phyloP scores from a whole-genome alignment of 83 land plant species.

The Thuja plicata region DNA sequence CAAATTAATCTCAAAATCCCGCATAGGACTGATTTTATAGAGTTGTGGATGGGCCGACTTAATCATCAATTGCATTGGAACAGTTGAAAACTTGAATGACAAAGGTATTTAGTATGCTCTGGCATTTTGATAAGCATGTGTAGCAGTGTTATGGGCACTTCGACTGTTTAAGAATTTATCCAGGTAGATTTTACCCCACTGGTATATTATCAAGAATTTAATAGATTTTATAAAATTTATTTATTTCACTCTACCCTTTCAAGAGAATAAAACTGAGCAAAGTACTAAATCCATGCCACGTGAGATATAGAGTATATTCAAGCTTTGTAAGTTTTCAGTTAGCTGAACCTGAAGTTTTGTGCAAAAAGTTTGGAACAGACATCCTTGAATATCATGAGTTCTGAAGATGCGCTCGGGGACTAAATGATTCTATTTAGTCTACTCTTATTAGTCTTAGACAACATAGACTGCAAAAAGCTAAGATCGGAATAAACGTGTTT shows the following conservation, averaged over 20 bases:
- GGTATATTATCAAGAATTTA: background rate
- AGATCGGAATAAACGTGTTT: background rate
- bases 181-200: background rate
- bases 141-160: background rate
- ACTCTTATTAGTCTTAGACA: background rate
- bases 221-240: background rate
- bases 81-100: background rate
- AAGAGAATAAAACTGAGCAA: background rate
- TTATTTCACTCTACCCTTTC: background rate
- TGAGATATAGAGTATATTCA: background rate
- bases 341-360: background rate
- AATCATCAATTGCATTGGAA: background rate
- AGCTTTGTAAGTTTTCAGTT: background rate
- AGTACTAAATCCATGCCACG: background rate
- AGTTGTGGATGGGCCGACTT: background rate
- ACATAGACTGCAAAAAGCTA: background rate
- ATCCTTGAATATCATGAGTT: background rate
- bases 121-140: background rate
- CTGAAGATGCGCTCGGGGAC: background rate
- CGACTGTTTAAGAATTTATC: background rate
- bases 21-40: background rate
- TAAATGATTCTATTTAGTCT: background rate
- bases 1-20: background rate
- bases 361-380: too few species aligned
- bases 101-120: background rate